Conservation (phyloP, 2,329 filamentous ascomycete species). For the Nothophoma quercina region DNA sequence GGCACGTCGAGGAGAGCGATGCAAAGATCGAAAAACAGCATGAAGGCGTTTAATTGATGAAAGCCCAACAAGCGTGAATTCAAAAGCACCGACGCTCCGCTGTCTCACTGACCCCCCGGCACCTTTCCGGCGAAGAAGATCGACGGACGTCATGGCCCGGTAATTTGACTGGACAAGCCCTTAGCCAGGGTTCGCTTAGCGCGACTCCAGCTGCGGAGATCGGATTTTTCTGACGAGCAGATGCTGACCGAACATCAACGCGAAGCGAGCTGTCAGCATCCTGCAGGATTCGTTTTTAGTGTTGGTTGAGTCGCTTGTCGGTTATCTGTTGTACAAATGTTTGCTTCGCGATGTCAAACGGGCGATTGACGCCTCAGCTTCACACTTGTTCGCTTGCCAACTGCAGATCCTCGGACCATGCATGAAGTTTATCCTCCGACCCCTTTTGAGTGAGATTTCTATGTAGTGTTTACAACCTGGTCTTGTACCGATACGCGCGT, state of each 20-base stretch:
- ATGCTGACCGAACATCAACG: background rate
- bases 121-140: slow-evolving; percentile 6
- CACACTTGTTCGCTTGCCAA: background rate
- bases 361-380: background rate
- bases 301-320: background rate
- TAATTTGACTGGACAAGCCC: background rate
- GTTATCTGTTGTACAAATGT: background rate
- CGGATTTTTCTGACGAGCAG: background rate
- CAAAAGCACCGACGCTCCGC: slow-evolving; percentile 24
- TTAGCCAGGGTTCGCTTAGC: slow-evolving; percentile 16
- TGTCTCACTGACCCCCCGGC: slow-evolving; percentile 6
- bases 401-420: background rate
- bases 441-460: no score
- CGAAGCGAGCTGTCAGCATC: slow-evolving; percentile 1
- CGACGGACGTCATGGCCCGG: slow-evolving; percentile 22
- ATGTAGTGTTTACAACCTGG: no score
- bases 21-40: background rate
- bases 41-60: slow-evolving; percentile 1
- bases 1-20: background rate
- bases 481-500: no score
- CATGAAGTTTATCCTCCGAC: background rate
- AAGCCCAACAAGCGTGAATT: slow-evolving; percentile 11
- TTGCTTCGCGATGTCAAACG: background rate
- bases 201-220: slow-evolving; percentile 1
- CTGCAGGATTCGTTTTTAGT: background rate